Base-by-base conservation (phyloP, 2,329 filamentous ascomycete genomes). In the Emmonsiellopsis sp. region DNA sequence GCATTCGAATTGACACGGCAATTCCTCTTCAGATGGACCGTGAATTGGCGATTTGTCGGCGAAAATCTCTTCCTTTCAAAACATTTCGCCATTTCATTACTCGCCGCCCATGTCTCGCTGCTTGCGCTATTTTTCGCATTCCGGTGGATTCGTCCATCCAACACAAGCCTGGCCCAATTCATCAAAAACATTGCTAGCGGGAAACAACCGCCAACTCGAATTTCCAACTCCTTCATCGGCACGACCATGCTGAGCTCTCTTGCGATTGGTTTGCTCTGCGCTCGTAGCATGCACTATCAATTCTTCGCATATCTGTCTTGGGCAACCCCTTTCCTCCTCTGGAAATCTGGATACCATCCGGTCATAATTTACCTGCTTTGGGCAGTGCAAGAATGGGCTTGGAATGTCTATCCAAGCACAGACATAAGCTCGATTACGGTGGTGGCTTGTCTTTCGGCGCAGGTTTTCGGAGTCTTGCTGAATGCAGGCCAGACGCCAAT, bases 1-100 rank as follows among this genome's bases (percentile, higher is more conserved):
- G 90, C 93, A 0, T 98, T 98, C 66, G 90, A 98, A 73, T 79
- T 98, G 55, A 90, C 87, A 46, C 80, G 93, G 52, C 83, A 89
- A 62, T 98, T 98, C 73, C 79, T 95, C 63, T 97, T 92, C 77
- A 90, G 92, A 72, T 98, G 93, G 93, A 98, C 93, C 0, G 93
- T 98, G 61, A 98, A 98, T 70, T 98, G 93, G 93, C 84, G 91
- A 52, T 97, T 97, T 67, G 73, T 96, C n/a, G 85, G 87, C 13
- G 90, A 96, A 70, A 81, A 87, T 6, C 70, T 74, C 0, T 98
- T 98, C 63, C 78, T 94, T 46, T 86, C 83, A 60, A 80, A 74
- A 55, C 67, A 73, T 1, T 94, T 95, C 66, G 82, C 89, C 30
- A 61, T 85, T 15, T 69, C 73, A 11, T 77, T 96, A 50, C 76